Base-by-base conservation (phyloP, 805 yeast genomes). In the Starmerella sirachaensis region DNA sequence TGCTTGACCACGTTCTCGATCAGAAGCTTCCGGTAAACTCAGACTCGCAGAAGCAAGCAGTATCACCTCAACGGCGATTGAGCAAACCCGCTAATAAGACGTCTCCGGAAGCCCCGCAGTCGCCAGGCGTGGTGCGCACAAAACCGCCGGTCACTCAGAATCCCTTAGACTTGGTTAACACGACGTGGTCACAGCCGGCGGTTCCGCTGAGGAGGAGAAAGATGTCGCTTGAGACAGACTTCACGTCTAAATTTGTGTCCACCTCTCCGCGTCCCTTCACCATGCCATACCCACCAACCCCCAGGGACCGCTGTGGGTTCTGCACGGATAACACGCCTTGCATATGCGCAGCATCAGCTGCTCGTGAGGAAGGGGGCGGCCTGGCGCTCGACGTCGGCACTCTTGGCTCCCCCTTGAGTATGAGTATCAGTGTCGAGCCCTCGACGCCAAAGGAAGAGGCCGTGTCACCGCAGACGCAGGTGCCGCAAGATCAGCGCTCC, bases 271-370 rank as follows among this genome's bases (percentile, higher is more conserved):
- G 46, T 12, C 38, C 46, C 16, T 30, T 43, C 11, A 22, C 27
- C 29, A 31, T 29, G 25, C 32, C 35, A 30, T 20, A 29, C 35
- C 39, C 46, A 20, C 42, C 40, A n/a, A 38, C 41, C 31, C 48
- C 19, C 18, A 45, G 67, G 42, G 93, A 81, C 47, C 74, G 79
- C 41, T 88, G 97, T 59, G 97, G 97, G 0, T 86, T 88, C 58
- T 88, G 97, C 54, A 74, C 93, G 0, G 94, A 82, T 48, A 91
- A 76, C 48, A 76, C 93, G 0, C 86, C 94, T 2, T 88, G 97
- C 60, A 80, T 88, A 2, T 88, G 96, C 56, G 72, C 88, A 19
- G 95, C 84, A 49, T 80, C 74, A 13, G 72, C 69, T 8, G 60
- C 60, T 1, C 50, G 54, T 14, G 67, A 60, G 35, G 60, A 62